Percentiles rank a stretch among this genome's conserved stretches.
These are phyloP conservation scores for Epichloe glyceriae DNA, from an alignment of 2,329 filamentous ascomycete species.

Conservation along the genomic window DNA sequence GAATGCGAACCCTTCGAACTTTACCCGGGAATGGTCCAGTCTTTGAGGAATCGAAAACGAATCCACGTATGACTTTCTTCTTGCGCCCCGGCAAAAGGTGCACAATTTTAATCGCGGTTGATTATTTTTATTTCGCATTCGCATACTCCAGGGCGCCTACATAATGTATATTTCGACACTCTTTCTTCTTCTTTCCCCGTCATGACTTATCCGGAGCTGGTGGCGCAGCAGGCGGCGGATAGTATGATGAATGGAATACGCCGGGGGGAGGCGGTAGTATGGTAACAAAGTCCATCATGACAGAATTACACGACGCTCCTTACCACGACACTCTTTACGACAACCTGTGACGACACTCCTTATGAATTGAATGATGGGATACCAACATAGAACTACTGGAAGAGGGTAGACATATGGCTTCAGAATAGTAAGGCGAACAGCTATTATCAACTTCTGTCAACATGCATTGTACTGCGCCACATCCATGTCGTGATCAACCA, in stretches of 20 bases:
- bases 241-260: no score
- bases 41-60: background rate
- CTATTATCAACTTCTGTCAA: no score
- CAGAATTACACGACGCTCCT: no score
- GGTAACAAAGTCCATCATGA: no score
- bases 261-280: no score
- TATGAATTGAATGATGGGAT: background rate
- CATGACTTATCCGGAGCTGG: background rate
- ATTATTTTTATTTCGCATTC: background rate
- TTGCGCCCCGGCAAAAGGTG: background rate
- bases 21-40: background rate
- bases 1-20: background rate
- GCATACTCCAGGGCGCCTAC: conserved; percentile 1
- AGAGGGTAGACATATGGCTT: background rate
- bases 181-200: background rate
- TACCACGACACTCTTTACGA: background rate
- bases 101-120: background rate
- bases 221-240: no score
- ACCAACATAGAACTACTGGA: background rate
- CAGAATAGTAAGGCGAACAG: no score
- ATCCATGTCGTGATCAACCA: background rate
- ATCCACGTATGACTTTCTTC: background rate
- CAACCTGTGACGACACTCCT: background rate
- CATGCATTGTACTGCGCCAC: no score
- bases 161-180: conserved; percentile 1